Evolutionary conservation across 768 basidiomycete species (phyloP).

Genomic region (Lactarius pseudohatsudake): DNA sequence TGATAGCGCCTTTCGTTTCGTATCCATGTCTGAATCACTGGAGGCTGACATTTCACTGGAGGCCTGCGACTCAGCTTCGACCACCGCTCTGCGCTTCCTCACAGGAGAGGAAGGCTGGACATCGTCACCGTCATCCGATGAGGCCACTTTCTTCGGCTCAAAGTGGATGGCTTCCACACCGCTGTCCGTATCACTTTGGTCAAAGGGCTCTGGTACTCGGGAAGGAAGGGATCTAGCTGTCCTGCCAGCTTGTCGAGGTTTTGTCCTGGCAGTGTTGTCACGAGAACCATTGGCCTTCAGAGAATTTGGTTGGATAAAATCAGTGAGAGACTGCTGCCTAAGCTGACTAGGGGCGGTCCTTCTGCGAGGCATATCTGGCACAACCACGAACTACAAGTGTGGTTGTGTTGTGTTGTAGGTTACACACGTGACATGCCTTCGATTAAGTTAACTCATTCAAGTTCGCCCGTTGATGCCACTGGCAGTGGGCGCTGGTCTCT

Average conservation of each 20-base stretch:
- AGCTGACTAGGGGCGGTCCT: conserved; percentile 3
- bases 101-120: conserved; percentile 31
- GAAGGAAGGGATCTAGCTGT: not conserved
- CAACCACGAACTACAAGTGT: no score
- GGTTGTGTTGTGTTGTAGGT: not conserved
- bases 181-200: conserved; percentile 31
- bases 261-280: conserved; percentile 3
- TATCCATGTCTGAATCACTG: conserved; percentile 14
- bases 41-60: not conserved
- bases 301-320: conserved; percentile 12
- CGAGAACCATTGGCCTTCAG: conserved; percentile 5
- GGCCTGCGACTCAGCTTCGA: conserved; percentile 9
- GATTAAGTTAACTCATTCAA: not conserved
- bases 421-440: not conserved
- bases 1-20: conserved; percentile 6
- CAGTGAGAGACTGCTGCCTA: conserved; percentile 14
- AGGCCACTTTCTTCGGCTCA: conserved; percentile 36
- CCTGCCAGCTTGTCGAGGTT: not conserved
- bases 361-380: conserved; percentile 14
- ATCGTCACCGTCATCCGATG: conserved; percentile 32
- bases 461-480: not conserved
- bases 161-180: conserved; percentile 55
- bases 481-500: not conserved
- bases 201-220: not conserved
- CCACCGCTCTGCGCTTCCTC: conserved; percentile 28